Evolutionary conservation across 306 rosid species (phyloP).

Genomic region (Dalbergia oliveri): DNA sequence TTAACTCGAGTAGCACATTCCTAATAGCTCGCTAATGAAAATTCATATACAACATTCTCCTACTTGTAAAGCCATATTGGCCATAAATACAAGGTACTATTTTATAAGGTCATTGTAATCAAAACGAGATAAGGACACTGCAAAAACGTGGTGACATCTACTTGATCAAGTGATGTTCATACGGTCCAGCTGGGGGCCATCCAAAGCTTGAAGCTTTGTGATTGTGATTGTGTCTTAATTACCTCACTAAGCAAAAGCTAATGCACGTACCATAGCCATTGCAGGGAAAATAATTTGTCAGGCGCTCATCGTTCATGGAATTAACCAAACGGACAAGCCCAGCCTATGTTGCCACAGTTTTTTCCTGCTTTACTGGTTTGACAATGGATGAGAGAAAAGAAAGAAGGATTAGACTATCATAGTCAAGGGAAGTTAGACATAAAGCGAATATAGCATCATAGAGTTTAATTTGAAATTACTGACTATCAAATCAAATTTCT

Average conservation of each 20-base stretch:
- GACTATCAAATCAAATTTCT: no score
- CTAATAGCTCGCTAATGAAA: not conserved
- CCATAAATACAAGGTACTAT: no score
- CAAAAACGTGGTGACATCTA: not conserved
- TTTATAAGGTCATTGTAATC: not conserved
- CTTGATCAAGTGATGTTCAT: no score
- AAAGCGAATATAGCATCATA: no score
- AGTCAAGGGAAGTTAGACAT: no score
- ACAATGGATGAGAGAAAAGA: not conserved
- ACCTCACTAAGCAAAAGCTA: constrained; percentile 27
- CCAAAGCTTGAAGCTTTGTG: constrained; percentile 8
- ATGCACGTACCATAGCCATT: constrained; percentile 7
- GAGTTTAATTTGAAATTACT: no score
- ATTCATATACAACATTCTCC: not conserved
- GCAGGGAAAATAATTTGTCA: constrained; percentile 9
- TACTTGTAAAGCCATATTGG: no score
- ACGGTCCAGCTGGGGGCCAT: no score
- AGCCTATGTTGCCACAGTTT: constrained; percentile 7
- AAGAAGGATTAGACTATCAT: not conserved
- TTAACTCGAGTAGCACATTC: not conserved
- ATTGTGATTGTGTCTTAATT: constrained; percentile 36
- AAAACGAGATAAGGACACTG: not conserved
- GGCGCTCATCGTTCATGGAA: constrained; percentile 43
- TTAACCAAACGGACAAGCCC: constrained; percentile 36
- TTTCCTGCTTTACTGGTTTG: not conserved